These are phyloP conservation scores for Gnomoniopsis smithogilvyi DNA, from an alignment of 2,329 filamentous ascomycete species.

Conservation along the genomic window DNA sequence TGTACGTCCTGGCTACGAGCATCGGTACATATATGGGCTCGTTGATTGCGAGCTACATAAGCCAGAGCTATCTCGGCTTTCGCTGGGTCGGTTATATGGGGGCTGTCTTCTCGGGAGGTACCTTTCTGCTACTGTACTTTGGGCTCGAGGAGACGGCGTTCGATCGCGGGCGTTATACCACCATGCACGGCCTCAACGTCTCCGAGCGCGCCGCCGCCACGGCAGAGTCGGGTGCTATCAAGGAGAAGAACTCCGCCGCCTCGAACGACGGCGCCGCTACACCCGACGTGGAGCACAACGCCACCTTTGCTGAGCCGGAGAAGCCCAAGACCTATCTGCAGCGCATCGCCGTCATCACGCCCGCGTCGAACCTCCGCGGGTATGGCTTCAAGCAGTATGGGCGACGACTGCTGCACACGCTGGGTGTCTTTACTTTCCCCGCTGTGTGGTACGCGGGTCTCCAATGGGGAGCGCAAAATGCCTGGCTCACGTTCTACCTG, in stretches of 20 bases:
- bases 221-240: background rate
- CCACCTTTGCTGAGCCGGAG: constrained; percentile 22
- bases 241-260: constrained; percentile 14
- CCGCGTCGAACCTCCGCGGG: constrained; percentile 50
- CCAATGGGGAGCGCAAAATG: constrained; percentile 44
- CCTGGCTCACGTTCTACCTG: constrained; percentile 52
- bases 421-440: constrained; percentile 38
- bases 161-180: constrained; percentile 36
- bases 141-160: constrained; percentile 54
- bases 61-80: constrained; percentile 44
- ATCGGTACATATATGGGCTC: constrained; percentile 55
- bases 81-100: constrained; percentile 35
- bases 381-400: constrained; percentile 52
- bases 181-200: constrained; percentile 20
- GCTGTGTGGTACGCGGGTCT: constrained; percentile 38
- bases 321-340: constrained; percentile 48
- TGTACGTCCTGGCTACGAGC: constrained; percentile 54
- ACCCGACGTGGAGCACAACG: constrained; percentile 12
- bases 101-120: constrained; percentile 25
- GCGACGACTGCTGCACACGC: constrained; percentile 49
- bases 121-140: constrained; percentile 37
- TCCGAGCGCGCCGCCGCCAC: constrained; percentile 17
- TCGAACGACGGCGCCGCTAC: background rate
- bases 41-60: constrained; percentile 48
- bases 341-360: constrained; percentile 54